A percentile compares a stretch with the other conserved stretches of the same genome.
phyloP scores from a whole-genome alignment of 148 eudicot genomes.

The Vaccinium myrtillus region DNA sequence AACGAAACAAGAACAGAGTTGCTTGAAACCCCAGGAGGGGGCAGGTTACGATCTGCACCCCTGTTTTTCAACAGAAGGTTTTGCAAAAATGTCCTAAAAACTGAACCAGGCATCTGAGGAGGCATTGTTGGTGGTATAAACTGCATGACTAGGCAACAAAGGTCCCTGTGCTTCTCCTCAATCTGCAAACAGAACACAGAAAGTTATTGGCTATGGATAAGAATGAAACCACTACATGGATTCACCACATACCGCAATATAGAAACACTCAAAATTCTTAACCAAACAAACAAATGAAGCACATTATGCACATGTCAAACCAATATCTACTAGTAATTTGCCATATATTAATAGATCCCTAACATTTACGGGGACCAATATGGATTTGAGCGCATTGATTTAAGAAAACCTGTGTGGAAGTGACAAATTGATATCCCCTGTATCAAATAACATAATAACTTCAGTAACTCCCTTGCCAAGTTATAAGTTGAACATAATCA shows the following conservation, averaged over 20 bases:
- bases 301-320: neutral
- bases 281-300: neutral
- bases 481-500: neutral
- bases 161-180: conserved; percentile 94
- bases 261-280: neutral
- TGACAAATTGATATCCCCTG: neutral
- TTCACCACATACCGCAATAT: neutral
- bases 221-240: neutral
- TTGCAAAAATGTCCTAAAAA: conserved; percentile 82
- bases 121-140: conserved; percentile 79
- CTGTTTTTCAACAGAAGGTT: conserved; percentile 64
- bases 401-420: neutral
- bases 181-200: conserved; percentile 49
- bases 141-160: conserved; percentile 79
- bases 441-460: neutral
- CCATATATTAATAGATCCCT: neutral
- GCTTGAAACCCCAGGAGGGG: conserved; percentile 70
- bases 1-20: conserved; percentile 82
- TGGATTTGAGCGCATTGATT: neutral
- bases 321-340: neutral
- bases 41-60: conserved; percentile 74
- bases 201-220: neutral
- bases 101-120: conserved; percentile 87
- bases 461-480: neutral
- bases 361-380: neutral